These are phyloP conservation scores for Tylopilus orsonianus DNA, from an alignment of 1,284 basidiomycete genomes.

Conservation along the genomic window DNA sequence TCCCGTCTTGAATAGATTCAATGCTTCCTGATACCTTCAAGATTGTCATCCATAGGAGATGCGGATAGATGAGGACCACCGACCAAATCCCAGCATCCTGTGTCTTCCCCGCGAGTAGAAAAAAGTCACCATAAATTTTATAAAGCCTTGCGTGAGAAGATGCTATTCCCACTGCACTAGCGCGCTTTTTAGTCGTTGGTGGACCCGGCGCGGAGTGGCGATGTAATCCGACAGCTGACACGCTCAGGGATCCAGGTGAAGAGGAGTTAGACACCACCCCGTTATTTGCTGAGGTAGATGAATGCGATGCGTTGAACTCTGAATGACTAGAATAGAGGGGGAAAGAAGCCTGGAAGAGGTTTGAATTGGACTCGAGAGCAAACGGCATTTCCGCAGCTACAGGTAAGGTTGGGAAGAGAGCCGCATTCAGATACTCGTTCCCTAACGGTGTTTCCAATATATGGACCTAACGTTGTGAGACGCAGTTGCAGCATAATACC, in stretches of 20 bases:
- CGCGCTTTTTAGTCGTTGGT: constrained; percentile 53
- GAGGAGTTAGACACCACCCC: constrained; percentile 55
- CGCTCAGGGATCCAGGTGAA: constrained; percentile 33
- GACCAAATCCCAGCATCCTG: constrained; percentile 81
- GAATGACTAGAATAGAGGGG: constrained; percentile 56
- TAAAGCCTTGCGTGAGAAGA: constrained; percentile 77
- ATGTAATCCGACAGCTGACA: constrained; percentile 33
- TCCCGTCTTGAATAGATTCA: constrained; percentile 67
- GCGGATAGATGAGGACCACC: constrained; percentile 24
- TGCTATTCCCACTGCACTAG: constrained; percentile 61
- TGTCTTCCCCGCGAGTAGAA: constrained; percentile 77
- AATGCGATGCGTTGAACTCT: constrained; percentile 45
- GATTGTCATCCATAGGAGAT: constrained; percentile 25
- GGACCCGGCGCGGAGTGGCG: constrained; percentile 53
- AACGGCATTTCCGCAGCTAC: constrained; percentile 57
- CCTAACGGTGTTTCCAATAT: constrained; percentile 68
- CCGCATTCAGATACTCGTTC: constrained; percentile 72
- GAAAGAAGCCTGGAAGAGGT: constrained; percentile 43
- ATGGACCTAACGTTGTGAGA: constrained; percentile 47
- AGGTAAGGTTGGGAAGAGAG: constrained; percentile 60
- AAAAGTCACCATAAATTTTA: constrained; percentile 89
- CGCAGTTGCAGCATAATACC: background rate
- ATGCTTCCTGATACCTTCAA: constrained; percentile 80
- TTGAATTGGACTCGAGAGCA: constrained; percentile 47
- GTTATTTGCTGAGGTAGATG: constrained; percentile 44